A percentile compares a stretch with the other conserved stretches of the same genome.
Conservation (phyloP, 768 basidiomycete species). For the Agaricus sinodeliciosus region DNA sequence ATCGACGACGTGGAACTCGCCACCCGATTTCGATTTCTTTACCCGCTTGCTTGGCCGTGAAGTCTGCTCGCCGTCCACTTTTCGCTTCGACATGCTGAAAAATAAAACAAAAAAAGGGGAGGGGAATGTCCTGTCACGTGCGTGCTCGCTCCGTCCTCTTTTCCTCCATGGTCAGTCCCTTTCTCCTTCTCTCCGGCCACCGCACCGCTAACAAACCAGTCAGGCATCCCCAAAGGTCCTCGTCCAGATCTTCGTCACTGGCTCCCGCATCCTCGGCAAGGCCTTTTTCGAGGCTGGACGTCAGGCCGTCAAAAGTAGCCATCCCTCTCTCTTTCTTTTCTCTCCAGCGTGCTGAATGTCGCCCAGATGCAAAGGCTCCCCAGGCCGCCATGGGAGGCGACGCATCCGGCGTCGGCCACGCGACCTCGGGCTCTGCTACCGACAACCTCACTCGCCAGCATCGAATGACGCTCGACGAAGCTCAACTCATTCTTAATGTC, state of each 20-base stretch:
- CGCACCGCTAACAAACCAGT: neutral
- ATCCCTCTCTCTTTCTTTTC: conserved; percentile 5
- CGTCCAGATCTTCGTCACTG: conserved; percentile 73
- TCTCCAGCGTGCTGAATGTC: neutral
- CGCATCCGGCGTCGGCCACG: conserved; percentile 66
- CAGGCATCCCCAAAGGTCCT: conserved; percentile 78
- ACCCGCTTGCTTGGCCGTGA: conserved; percentile 35
- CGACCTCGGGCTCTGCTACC: conserved; percentile 66
- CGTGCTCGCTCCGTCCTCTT: neutral
- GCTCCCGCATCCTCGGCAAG: conserved; percentile 81
- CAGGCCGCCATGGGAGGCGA: conserved; percentile 63
- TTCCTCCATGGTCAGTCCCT: conserved; percentile 12
- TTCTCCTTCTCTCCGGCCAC: neutral
- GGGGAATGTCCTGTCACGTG: conserved; percentile 1
- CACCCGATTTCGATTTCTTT: conserved; percentile 21
- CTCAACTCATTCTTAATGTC: conserved; percentile 83
- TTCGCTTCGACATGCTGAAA: conserved; percentile 8
- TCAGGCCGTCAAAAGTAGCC: conserved; percentile 90
- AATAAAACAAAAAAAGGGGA: neutral
- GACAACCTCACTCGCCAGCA: conserved; percentile 81
- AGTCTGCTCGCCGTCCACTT: neutral
- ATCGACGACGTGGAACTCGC: conserved; percentile 56
- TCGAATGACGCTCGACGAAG: conserved; percentile 94
- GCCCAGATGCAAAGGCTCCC: conserved; percentile 77
- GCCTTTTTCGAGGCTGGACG: conserved; percentile 85